phyloP scores from a whole-genome alignment of 75 land plant genomes.

The Picea sitchensis region DNA sequence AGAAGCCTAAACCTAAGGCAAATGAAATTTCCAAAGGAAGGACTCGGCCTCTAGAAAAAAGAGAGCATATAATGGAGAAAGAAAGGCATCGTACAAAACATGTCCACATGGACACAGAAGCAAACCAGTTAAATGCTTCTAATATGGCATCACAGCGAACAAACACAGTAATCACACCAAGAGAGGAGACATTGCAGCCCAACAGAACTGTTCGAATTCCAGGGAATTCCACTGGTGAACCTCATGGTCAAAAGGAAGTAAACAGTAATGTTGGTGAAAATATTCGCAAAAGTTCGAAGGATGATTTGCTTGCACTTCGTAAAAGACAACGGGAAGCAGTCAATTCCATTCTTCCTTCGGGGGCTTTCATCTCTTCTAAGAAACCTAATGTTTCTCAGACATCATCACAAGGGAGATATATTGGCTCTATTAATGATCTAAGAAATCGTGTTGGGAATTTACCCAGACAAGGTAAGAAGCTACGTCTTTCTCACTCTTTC shows the following conservation, averaged over 20 bases:
- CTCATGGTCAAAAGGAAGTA: not conserved
- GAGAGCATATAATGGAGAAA: not conserved
- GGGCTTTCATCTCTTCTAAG: slow-evolving; percentile 45
- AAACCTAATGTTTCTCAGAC: slow-evolving; percentile 28
- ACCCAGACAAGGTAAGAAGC: slow-evolving; percentile 1
- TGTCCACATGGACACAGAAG: not conserved
- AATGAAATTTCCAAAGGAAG: not conserved
- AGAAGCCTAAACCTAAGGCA: not conserved
- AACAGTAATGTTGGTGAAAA: not conserved
- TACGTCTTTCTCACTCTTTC: not conserved
- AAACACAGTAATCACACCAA: not conserved
- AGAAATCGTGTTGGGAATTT: not conserved
- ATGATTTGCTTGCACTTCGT: slow-evolving; percentile 26
- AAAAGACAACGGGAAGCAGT: slow-evolving; percentile 70
- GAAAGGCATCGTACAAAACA: not conserved
- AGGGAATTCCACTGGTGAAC: slow-evolving; percentile 5
- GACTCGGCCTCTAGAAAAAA: not conserved
- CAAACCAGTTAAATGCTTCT: not conserved
- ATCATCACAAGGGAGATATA: not conserved
- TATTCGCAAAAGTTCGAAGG: not conserved
- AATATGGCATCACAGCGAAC: not conserved
- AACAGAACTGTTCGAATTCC: not conserved
- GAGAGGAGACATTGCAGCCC: not conserved
- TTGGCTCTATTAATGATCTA: too few species aligned
- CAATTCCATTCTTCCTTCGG: slow-evolving; percentile 50